A percentile compares a stretch with the other conserved stretches of the same genome.
Conservation (phyloP, 2,329 filamentous ascomycete species). For the Monosporascus cannonballus region DNA sequence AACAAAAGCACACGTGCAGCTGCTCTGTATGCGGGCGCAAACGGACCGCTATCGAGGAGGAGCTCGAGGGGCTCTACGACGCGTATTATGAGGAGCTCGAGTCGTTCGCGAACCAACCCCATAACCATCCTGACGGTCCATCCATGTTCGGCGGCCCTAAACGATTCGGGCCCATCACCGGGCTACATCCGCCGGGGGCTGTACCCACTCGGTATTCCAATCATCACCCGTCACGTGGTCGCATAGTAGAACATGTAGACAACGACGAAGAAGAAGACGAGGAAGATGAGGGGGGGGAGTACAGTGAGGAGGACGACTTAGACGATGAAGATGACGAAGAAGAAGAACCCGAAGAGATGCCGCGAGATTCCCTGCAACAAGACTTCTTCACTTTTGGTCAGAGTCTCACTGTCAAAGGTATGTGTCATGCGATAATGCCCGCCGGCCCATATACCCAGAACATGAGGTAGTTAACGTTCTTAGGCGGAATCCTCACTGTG, state of each 20-base stretch:
- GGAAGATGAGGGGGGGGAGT: slow-evolving; percentile 46
- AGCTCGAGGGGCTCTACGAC: slow-evolving; percentile 94
- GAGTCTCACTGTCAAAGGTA: slow-evolving; percentile 88
- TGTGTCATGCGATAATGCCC: slow-evolving; percentile 18
- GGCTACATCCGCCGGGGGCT: slow-evolving; percentile 51
- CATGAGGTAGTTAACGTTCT: slow-evolving; percentile 29
- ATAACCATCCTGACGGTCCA: slow-evolving; percentile 62
- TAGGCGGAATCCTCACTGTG: slow-evolving; percentile 96
- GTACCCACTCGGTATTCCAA: slow-evolving; percentile 52
- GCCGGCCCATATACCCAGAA: slow-evolving; percentile 11
- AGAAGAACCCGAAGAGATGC: slow-evolving; percentile 44
- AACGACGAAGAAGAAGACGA: slow-evolving; percentile 49
- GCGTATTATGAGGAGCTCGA: slow-evolving; percentile 98
- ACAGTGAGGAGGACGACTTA: slow-evolving; percentile 39
- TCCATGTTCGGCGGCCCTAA: slow-evolving; percentile 64
- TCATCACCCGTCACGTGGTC: slow-evolving; percentile 68
- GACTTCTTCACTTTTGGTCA: slow-evolving; percentile 98
- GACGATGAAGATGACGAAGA: slow-evolving; percentile 45
- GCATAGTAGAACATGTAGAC: slow-evolving; percentile 62
- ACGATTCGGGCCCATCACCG: slow-evolving; percentile 50
- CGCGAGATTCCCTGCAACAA: slow-evolving; percentile 60
- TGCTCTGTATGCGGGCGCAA: slow-evolving; percentile 97
- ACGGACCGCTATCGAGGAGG: slow-evolving; percentile 94
- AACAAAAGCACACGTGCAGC: slow-evolving; percentile 98
- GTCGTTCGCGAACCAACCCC: slow-evolving; percentile 79